Evolutionary conservation across 192 early-diverging fungal genomes (phyloP).

Genomic region (Linnemannia schmuckeri): DNA sequence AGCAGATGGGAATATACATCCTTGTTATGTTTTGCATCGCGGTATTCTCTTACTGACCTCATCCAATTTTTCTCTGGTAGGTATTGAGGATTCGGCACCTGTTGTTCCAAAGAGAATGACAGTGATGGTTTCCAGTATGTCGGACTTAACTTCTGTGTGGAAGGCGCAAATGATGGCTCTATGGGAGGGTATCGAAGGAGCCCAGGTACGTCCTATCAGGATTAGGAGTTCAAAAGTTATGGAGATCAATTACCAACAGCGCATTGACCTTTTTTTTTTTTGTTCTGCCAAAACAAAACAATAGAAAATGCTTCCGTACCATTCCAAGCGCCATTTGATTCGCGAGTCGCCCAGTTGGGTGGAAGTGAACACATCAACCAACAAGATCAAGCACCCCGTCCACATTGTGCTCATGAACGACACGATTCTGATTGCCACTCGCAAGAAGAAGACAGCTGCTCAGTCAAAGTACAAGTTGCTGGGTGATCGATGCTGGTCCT

Average conservation of each 20-base stretch:
- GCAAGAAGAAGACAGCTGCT: slow-evolving; percentile 77
- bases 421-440: slow-evolving; percentile 81
- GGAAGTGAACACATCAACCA: slow-evolving; percentile 84
- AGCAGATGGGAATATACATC: neutral
- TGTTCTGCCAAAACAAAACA: neutral
- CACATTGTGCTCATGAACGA: slow-evolving; percentile 90
- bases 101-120: slow-evolving; percentile 57
- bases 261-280: neutral
- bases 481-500: slow-evolving; percentile 83
- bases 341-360: slow-evolving; percentile 78
- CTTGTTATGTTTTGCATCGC: neutral
- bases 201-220: slow-evolving; percentile 58
- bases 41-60: neutral
- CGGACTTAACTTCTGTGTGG: slow-evolving; percentile 67
- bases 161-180: slow-evolving; percentile 68
- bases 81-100: slow-evolving; percentile 59
- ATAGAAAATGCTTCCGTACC: slow-evolving; percentile 78
- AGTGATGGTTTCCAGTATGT: slow-evolving; percentile 55
- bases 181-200: slow-evolving; percentile 72
- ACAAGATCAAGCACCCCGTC: slow-evolving; percentile 81
- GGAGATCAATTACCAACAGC: neutral
- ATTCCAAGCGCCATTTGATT: slow-evolving; percentile 77
- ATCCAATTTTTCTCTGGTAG: slow-evolving; percentile 20
- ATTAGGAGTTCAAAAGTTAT: neutral
- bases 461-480: slow-evolving; percentile 74